phyloP scores from a whole-genome alignment of 129 eudicot species.

The Calendula officinalis region DNA sequence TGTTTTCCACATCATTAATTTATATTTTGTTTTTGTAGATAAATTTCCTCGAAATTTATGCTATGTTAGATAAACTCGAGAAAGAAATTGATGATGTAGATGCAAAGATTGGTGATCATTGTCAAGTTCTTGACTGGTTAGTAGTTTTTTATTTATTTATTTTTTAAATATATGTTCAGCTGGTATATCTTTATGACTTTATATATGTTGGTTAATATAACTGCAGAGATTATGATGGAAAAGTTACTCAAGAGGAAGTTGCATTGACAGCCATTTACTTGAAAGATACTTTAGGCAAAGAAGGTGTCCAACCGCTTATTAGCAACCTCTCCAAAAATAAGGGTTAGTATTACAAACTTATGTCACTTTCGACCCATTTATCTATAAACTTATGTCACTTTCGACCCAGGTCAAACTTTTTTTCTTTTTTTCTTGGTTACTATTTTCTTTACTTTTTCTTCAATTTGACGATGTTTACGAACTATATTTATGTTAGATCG shows the following conservation, averaged over 20 bases:
- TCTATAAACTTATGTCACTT: too few relatives aligned
- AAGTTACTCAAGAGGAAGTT: constrained; percentile 94
- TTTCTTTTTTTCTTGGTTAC: too few relatives aligned
- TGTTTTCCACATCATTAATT: too few relatives aligned
- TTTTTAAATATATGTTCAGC: not conserved
- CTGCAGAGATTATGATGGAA: too few relatives aligned
- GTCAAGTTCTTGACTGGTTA: constrained; percentile 89
- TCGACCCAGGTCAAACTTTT: too few relatives aligned
- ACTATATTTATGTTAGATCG: too few relatives aligned
- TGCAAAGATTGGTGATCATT: constrained; percentile 91
- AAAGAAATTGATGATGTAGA: constrained; percentile 98
- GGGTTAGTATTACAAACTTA: too few relatives aligned
- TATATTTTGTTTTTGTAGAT: too few relatives aligned
- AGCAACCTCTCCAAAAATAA: constrained; percentile 84
- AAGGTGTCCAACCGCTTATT: constrained; percentile 89
- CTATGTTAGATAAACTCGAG: constrained; percentile 96
- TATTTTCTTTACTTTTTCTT: too few relatives aligned
- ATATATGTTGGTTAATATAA: constrained; percentile 6
- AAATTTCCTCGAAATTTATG: too few relatives aligned
- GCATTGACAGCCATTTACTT: constrained; percentile 90
- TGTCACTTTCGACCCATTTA: not conserved
- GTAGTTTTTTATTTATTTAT: not conserved
- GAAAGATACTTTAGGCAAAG: constrained; percentile 90
- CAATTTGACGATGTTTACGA: too few relatives aligned
- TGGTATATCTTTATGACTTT: too few relatives aligned